Conservation (phyloP, 306 rosid genomes). For the Cucumis sativus region Cucumber_9930_V3 NC_026658.2:17030501-17031000, state of each 20-base stretch:
- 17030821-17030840: slow-evolving; percentile 35
- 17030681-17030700: neutral
- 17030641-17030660: no score
- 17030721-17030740: neutral
- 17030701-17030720: neutral
- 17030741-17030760: fast-evolving
- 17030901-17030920: slow-evolving; percentile 41
- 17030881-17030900: slow-evolving; percentile 77
- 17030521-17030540: no score
- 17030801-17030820: slow-evolving; percentile 52
- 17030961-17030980: slow-evolving; percentile 33
- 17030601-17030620: no score
- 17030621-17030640: no score
- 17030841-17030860: slow-evolving; percentile 32
- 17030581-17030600: no score
- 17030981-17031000: slow-evolving; percentile 27
- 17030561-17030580: no score
- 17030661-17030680: neutral
- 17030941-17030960: slow-evolving; percentile 67
- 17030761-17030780: neutral
- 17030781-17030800: slow-evolving; percentile 53
- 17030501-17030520: no score
- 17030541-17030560: no score
- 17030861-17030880: slow-evolving; percentile 21
- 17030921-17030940: slow-evolving; percentile 47